These are phyloP conservation scores for Pythium insidiosum DNA, from an alignment of 352 stramenopile genomes.

Conservation along the genomic window DNA sequence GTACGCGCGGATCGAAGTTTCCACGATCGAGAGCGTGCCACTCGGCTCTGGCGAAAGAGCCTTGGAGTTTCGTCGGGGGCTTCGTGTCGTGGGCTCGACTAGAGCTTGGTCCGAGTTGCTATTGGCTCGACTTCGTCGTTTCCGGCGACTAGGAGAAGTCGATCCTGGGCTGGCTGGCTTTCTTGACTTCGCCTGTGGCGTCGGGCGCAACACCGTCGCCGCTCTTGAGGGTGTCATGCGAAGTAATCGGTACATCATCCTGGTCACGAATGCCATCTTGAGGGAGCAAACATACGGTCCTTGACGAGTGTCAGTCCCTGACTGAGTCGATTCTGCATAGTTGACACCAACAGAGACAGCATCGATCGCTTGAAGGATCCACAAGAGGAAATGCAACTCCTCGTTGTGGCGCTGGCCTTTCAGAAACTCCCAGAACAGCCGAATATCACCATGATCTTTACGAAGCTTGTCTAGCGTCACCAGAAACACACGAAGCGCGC, in stretches of 20 bases:
- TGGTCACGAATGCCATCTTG: slow-evolving; percentile 41
- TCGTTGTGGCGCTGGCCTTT: slow-evolving; percentile 24
- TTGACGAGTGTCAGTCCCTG: background rate
- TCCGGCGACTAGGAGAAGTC: no score
- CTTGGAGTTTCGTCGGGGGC: no score
- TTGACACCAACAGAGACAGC: slow-evolving; percentile 33
- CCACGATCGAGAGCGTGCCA: slow-evolving; percentile 7
- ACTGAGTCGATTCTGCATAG: slow-evolving; percentile 19
- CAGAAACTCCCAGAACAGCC: slow-evolving; percentile 54
- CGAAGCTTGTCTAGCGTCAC: slow-evolving; percentile 22
- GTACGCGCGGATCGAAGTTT: background rate
- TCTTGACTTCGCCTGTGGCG: background rate
- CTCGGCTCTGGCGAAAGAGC: no score
- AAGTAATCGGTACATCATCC: slow-evolving; percentile 38
- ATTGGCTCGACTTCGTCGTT: no score
- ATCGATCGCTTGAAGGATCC: slow-evolving; percentile 41
- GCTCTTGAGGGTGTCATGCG: slow-evolving; percentile 25
- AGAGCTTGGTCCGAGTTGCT: no score
- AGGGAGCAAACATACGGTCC: slow-evolving; percentile 32
- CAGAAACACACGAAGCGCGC: slow-evolving; percentile 28
- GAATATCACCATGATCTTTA: slow-evolving; percentile 21
- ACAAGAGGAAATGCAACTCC: slow-evolving; percentile 47
- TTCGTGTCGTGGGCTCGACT: no score
- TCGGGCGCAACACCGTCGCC: no score
- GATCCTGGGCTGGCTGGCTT: no score